Percentiles rank a stretch among this genome's conserved stretches.
These are phyloP conservation scores for Globisporangium nodosum DNA, from an alignment of 352 stramenopile species.

Conservation along the genomic window DNA sequence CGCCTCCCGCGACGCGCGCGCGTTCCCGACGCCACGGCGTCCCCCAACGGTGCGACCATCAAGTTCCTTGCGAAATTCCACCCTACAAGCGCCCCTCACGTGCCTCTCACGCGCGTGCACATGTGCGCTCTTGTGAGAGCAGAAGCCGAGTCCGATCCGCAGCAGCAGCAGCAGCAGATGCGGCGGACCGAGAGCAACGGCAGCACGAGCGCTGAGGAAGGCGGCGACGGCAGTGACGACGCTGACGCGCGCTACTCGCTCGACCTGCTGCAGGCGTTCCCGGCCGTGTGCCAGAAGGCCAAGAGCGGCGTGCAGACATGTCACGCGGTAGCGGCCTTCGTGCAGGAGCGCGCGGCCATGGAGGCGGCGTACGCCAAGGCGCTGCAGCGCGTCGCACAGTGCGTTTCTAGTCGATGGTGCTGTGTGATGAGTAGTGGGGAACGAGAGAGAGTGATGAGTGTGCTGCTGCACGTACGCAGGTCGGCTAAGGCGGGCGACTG, in stretches of 20 bases:
- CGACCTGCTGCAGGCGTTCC: conserved; percentile 67
- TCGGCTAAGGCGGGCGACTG: conserved; percentile 62
- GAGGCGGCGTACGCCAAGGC: conserved; percentile 61
- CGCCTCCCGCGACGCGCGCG: not conserved
- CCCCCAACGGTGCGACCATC: not conserved
- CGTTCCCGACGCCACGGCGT: not conserved
- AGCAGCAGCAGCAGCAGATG: not conserved
- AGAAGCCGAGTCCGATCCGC: not conserved
- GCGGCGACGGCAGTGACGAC: not conserved
- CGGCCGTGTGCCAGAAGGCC: conserved; percentile 65
- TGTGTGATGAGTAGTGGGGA: not conserved
- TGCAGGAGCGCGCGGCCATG: conserved; percentile 49
- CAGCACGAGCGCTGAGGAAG: not conserved
- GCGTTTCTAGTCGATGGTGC: conserved; percentile 2
- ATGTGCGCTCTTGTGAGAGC: not conserved
- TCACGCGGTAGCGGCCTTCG: conserved; percentile 56
- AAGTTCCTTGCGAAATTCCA: not conserved
- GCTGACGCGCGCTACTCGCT: conserved; percentile 36
- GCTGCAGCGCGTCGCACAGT: conserved; percentile 59
- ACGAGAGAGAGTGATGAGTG: not conserved
- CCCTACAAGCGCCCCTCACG: not conserved
- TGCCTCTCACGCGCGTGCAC: not conserved
- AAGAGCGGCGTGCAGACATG: conserved; percentile 75
- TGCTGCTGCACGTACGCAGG: conserved; percentile 15
- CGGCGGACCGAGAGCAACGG: not conserved